Percentiles rank a stretch among this genome's conserved stretches.
These are phyloP conservation scores for Bullera alba DNA, from an alignment of 768 basidiomycete species.

Conservation along the genomic window DNA sequence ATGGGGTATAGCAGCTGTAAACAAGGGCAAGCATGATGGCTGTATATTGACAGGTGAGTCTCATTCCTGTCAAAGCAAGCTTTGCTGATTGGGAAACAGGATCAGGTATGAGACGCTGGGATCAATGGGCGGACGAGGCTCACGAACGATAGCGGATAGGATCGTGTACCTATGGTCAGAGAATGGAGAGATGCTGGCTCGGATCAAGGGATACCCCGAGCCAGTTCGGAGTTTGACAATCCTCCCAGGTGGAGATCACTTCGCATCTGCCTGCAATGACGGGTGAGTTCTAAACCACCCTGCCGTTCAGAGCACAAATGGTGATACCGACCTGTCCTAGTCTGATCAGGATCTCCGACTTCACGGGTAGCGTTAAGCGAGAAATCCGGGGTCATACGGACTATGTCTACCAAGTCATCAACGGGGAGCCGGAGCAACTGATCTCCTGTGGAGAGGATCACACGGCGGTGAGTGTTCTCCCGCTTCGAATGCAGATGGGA, in stretches of 20 bases:
- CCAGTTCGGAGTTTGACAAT: slow-evolving; percentile 31
- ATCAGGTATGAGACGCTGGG: neutral
- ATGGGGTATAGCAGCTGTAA: slow-evolving; percentile 39
- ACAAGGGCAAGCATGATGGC: slow-evolving; percentile 20
- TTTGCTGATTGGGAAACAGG: slow-evolving; percentile 5
- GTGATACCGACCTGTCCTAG: too few relatives aligned
- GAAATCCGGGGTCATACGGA: slow-evolving; percentile 31
- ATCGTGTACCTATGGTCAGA: slow-evolving; percentile 27
- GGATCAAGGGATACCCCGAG: slow-evolving; percentile 26
- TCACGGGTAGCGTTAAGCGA: slow-evolving; percentile 15
- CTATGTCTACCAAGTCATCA: slow-evolving; percentile 34
- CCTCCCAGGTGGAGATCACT: slow-evolving; percentile 12
- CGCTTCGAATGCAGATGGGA: neutral
- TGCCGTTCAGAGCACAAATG: neutral
- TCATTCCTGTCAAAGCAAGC: neutral
- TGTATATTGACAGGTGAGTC: slow-evolving; percentile 35
- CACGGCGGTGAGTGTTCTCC: slow-evolving; percentile 19
- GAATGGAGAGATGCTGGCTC: slow-evolving; percentile 11
- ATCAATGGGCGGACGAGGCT: neutral
- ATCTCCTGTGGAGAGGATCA: slow-evolving; percentile 43
- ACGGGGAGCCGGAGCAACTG: slow-evolving; percentile 8
- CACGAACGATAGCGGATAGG: slow-evolving; percentile 26
- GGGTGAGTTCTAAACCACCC: slow-evolving; percentile 19
- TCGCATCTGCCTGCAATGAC: slow-evolving; percentile 38
- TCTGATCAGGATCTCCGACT: slow-evolving; percentile 26